Base-by-base conservation (phyloP, 2,329 filamentous ascomycete species). In the Sporothrix pallida region DNA sequence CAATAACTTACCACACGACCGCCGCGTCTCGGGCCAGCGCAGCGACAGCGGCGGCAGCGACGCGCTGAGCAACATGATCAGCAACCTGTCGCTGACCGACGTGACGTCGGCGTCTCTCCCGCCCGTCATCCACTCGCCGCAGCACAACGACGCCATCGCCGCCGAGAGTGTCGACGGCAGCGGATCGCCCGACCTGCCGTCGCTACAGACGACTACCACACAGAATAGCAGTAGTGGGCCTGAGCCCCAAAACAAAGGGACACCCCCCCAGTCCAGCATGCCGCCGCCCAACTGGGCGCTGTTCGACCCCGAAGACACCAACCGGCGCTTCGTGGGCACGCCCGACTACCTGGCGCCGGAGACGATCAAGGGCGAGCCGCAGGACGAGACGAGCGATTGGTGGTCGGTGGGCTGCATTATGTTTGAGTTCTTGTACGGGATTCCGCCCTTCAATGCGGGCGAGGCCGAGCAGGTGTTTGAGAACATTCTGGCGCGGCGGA, bases 381-480 rank as follows among this genome's bases (percentile, higher is more conserved):
- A 99, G 81, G 96, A 99, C 79, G 95, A 98, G 81, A 96, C 95
- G 77, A 98, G 96, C 80, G 96, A 99, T 89, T 99, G 96, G 96
- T 99, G 96, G 96, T 98, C 96, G 26, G 87, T 99, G n/a, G 96
- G 96, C 0, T 99, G 97, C 81, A 98, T 99, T 78, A 85, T 98
- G 82, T 99, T 98, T 79, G 96, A 99, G 79, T 98, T 97, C 77
- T 84, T 99, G 2, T 98, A 93, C 79, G 96, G 96, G 0, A 92
- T 93, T 74, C 96, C 96, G 0, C 96, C 96, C 0, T 99, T 99
- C 82, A 94, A 98, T 81, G 96, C 94, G 0, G 86, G 87, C 23
- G 94, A 95, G 67, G 94, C 96, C 0, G 96, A 99, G 78, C 88
- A 96, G 78, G 96, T 99, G 0, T 99, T 99, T 79, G 93, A 98